Base-by-base conservation (phyloP, 2,329 filamentous ascomycete species). In the Scedosporium dehoogii region DNA sequence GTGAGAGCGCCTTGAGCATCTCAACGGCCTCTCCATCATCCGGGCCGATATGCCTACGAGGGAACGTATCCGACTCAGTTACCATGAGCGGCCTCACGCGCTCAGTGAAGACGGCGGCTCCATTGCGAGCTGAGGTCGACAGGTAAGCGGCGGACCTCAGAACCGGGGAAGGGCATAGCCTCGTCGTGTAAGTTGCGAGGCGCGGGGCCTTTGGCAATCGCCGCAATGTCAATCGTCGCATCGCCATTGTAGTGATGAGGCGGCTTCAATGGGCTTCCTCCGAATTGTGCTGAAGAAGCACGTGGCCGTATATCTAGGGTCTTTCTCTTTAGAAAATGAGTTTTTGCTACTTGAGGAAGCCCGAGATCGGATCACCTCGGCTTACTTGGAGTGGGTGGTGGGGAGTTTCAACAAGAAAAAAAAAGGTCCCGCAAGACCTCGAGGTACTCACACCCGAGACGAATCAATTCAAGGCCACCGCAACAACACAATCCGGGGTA, bases 41-140 rank as follows among this genome's bases (percentile, higher is more conserved):
- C 3, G 92, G 92, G 1, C 92, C 92, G 76, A 97, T 96, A 76
- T 97, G 93, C 58, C 93, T 86, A 63, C 88, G 83, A 62, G 89
- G 81, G 70, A 96, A 96, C 48, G 64, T 65, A 53, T 64, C 63
- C 23, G 60, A 61, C 1, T 57, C 18, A 5, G 59, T 48, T 7
- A 66, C 64, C 14, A 66, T 53, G 14, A 66, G 44, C 25, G 65
- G 61, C 42, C 44, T 48, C 23, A 55, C 44, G n/a, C 41, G 51
- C 46, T 58, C 27, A 44, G 41, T 33, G 21, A 62, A 62, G 41
- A 18, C 29, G 12, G 42, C 23, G 18, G 10, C 25, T 38, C 27
- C 55, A 51, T 51, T 23, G 59, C 25, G 3, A 10, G 42, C 18
- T 6, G 44, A n/a, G 4, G 44, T 6, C 6, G 27, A 38, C n/a